These are phyloP conservation scores for Oxyria digyna DNA, from an alignment of 148 eudicot species.

Conservation along the genomic window DNA sequence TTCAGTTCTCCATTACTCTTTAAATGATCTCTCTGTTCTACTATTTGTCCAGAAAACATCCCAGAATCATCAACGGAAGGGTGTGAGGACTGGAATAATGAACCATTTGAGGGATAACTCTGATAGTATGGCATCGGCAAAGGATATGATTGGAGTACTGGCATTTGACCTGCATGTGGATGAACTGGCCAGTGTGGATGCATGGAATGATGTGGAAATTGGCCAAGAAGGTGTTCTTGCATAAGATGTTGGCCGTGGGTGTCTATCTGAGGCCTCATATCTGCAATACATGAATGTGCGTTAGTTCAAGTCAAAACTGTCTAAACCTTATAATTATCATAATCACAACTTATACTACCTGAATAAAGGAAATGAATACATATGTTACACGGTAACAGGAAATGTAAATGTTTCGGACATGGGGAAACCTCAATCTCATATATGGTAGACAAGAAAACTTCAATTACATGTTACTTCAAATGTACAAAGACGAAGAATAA, in stretches of 20 bases:
- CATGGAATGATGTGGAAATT: constrained; percentile 62
- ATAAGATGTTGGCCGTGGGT: constrained; percentile 31
- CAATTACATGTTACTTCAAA: no score
- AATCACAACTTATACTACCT: background rate
- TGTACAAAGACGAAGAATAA: no score
- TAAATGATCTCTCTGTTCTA: constrained; percentile 44
- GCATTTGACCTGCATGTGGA: constrained; percentile 53
- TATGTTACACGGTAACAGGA: no score
- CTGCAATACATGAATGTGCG: constrained; percentile 16
- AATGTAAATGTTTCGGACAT: no score
- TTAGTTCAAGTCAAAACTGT: background rate
- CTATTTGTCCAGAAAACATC: constrained; percentile 20
- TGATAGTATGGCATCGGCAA: constrained; percentile 82
- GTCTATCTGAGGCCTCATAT: constrained; percentile 20
- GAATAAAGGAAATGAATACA: background rate
- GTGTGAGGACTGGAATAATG: constrained; percentile 49
- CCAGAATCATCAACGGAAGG: constrained; percentile 41
- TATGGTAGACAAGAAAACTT: no score
- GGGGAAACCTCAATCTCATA: no score
- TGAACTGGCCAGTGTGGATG: constrained; percentile 75
- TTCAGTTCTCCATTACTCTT: constrained; percentile 40
- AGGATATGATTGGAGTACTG: constrained; percentile 66
- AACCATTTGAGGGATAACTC: constrained; percentile 42
- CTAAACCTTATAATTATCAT: background rate
- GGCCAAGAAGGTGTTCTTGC: constrained; percentile 48